These are phyloP conservation scores for Erysimum pusillum DNA, from an alignment of 441 rosid genomes.

Conservation along the genomic window DNA sequence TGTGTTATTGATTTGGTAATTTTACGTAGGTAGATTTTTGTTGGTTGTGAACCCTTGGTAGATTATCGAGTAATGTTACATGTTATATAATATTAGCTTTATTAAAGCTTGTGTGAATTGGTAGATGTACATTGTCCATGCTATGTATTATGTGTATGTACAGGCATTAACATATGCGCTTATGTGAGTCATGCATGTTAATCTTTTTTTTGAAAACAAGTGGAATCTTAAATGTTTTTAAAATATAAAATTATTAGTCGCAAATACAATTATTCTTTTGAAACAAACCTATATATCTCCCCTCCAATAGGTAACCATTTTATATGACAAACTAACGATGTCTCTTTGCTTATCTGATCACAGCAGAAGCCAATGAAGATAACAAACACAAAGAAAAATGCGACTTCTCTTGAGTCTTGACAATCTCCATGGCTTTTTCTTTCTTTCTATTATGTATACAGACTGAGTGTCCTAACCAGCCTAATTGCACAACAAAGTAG, in stretches of 20 bases:
- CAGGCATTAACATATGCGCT: too few species aligned
- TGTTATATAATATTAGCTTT: too few species aligned
- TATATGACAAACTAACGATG: neutral
- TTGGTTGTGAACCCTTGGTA: too few species aligned
- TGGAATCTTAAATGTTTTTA: too few species aligned
- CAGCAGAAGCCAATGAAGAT: slow-evolving; percentile 2
- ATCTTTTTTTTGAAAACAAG: too few species aligned
- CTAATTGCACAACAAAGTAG: slow-evolving; percentile 10
- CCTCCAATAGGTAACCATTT: neutral
- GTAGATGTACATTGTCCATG: too few species aligned
- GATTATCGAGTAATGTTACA: too few species aligned
- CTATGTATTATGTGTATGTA: too few species aligned
- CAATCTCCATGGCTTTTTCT: neutral
- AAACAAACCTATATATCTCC: neutral
- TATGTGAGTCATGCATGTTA: too few species aligned
- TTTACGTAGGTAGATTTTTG: too few species aligned
- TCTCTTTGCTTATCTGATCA: slow-evolving; percentile 10
- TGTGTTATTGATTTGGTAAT: too few species aligned
- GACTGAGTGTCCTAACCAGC: neutral
- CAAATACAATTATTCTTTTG: neutral
- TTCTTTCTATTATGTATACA: neutral
- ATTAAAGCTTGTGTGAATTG: too few species aligned
- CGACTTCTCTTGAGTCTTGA: neutral
- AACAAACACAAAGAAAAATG: neutral
- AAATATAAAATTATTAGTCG: neutral